Evolutionary conservation across 106 monocot species (phyloP).

Genomic region (Dendrobium catenatum): DNA sequence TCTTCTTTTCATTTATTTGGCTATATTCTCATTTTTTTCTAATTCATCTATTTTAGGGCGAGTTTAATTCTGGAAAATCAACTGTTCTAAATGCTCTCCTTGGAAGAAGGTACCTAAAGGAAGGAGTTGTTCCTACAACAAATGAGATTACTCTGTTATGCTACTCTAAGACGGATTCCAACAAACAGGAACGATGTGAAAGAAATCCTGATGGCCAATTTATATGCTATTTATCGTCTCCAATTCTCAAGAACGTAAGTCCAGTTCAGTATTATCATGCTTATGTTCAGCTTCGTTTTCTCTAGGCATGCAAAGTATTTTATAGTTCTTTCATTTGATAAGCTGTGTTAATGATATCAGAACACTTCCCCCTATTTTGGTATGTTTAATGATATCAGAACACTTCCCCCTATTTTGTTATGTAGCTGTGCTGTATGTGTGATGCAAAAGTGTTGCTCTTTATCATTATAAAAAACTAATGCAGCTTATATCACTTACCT

Average conservation of each 20-base stretch:
- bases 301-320: background rate
- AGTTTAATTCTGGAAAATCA: slow-evolving; percentile 98
- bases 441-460: background rate
- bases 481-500: background rate
- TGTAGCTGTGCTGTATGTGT: too few relatives aligned
- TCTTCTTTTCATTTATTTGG: background rate
- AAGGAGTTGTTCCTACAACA: slow-evolving; percentile 94
- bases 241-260: slow-evolving; percentile 88
- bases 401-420: too few relatives aligned
- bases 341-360: background rate
- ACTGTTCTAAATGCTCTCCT: slow-evolving; percentile 94
- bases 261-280: background rate
- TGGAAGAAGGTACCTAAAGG: slow-evolving; percentile 84
- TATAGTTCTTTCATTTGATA: background rate
- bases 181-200: slow-evolving; percentile 74
- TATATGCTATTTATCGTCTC: slow-evolving; percentile 73
- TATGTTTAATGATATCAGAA: too few relatives aligned
- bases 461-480: background rate
- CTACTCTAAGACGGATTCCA: slow-evolving; percentile 60
- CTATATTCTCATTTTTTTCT: background rate
- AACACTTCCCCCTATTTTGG: background rate
- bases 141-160: slow-evolving; percentile 90
- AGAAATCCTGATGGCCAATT: slow-evolving; percentile 90
- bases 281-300: slow-evolving; percentile 1
- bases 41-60: slow-evolving; percentile 46